Evolutionary conservation across 2,329 filamentous ascomycete genomes (phyloP).

Genomic region (Microdochium paspali): DNA sequence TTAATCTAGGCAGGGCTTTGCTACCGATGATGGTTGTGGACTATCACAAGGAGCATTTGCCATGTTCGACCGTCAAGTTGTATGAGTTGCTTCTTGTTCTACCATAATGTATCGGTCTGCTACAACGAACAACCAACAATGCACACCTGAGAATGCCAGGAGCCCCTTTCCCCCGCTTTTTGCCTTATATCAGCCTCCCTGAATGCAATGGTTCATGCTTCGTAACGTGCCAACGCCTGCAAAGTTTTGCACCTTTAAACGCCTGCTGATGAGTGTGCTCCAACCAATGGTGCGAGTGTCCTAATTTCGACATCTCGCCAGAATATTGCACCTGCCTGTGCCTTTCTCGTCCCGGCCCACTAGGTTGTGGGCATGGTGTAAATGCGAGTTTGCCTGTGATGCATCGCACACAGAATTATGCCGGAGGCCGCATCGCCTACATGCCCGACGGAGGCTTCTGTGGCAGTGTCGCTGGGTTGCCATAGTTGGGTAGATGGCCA

Average conservation of each 20-base stretch:
- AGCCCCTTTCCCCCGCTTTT: too few species aligned
- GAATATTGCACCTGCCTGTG: neutral
- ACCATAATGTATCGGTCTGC: too few species aligned
- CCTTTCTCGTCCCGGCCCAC: neutral
- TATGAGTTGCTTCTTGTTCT: too few species aligned
- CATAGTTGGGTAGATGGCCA: conserved; percentile 45
- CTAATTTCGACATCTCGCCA: neutral
- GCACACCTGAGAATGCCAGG: too few species aligned
- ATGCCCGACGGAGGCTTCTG: conserved; percentile 47
- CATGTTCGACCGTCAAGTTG: too few species aligned
- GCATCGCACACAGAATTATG: conserved; percentile 11
- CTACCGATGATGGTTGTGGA: too few species aligned
- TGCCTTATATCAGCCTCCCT: neutral
- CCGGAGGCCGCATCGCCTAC: conserved; percentile 21
- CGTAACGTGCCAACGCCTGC: neutral
- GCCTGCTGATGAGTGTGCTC: neutral
- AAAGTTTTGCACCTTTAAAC: neutral
- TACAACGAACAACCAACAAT: too few species aligned
- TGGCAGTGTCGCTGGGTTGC: conserved; percentile 49
- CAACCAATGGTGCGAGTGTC: neutral
- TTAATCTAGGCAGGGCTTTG: too few species aligned
- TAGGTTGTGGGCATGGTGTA: neutral
- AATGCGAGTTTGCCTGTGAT: conserved; percentile 15
- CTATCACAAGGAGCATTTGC: too few species aligned
- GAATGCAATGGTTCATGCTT: neutral